Percentiles rank a stretch among this genome's conserved stretches.
Conservation (phyloP, 345 rosid genomes). For the Balakata baccata region DNA sequence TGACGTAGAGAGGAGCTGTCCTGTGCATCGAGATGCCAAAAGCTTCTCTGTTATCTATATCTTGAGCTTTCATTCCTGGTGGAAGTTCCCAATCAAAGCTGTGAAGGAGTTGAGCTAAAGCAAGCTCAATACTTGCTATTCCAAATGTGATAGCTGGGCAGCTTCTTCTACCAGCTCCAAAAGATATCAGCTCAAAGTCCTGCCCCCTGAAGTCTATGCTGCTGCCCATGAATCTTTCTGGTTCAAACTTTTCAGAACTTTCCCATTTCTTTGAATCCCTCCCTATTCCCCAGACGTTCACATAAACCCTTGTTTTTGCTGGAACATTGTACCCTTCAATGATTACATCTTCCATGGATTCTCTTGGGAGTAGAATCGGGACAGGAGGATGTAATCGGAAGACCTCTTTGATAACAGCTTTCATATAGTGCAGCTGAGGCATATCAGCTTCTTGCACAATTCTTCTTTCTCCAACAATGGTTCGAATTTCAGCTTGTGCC, state of each 20-base stretch:
- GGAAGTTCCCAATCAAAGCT: conserved; percentile 27
- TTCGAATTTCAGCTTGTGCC: conserved; percentile 25
- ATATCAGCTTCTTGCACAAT: conserved; percentile 18
- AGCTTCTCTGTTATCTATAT: conserved; percentile 28
- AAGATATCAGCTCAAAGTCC: conserved; percentile 19
- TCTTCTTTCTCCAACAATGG: conserved; percentile 8
- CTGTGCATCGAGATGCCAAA: conserved; percentile 29
- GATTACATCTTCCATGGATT: conserved; percentile 20
- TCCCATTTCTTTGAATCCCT: conserved; percentile 18
- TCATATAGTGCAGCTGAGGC: conserved; percentile 19
- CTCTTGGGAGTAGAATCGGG: conserved; percentile 20
- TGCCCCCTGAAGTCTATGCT: conserved; percentile 20
- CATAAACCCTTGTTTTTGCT: conserved; percentile 18
- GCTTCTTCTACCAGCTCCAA: conserved; percentile 28
- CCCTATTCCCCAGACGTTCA: conserved; percentile 19
- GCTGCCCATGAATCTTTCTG: conserved; percentile 19
- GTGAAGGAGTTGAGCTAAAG: conserved; percentile 23
- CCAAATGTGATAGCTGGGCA: conserved; percentile 19
- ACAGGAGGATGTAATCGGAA: conserved; percentile 20
- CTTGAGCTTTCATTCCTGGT: conserved; percentile 16
- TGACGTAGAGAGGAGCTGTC: conserved; percentile 18
- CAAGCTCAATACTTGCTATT: conserved; percentile 7
- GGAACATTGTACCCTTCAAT: conserved; percentile 23
- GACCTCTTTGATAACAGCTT: conserved; percentile 20
- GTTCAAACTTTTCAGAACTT: conserved; percentile 18